Conservation (phyloP, 345 rosid genomes). For the Eucalyptus victrix region DNA sequence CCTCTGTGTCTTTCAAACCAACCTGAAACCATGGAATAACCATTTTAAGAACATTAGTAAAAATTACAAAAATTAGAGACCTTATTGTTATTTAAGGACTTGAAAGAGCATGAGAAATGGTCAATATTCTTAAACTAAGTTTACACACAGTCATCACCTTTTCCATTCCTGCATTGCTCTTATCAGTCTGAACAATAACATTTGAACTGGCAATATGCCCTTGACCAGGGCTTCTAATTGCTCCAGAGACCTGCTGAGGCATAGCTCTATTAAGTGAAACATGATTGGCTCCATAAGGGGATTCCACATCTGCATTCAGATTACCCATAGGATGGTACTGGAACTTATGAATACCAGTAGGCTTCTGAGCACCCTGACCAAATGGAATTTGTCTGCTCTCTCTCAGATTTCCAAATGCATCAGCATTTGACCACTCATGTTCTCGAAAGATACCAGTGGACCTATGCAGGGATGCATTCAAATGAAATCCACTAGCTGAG, state of each 20-base stretch:
- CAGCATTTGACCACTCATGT: conserved; percentile 33
- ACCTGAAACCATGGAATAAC: conserved; percentile 13
- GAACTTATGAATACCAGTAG: conserved; percentile 49
- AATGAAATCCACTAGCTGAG: conserved; percentile 11
- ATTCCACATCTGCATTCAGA: conserved; percentile 37
- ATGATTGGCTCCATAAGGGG: conserved; percentile 19
- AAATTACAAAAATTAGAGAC: background rate
- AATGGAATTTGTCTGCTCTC: conserved; percentile 38
- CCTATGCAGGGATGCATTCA: conserved; percentile 11
- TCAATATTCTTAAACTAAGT: background rate
- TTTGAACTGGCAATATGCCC: background rate
- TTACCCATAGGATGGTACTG: conserved; percentile 92
- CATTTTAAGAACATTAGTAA: background rate
- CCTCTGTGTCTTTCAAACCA: conserved; percentile 21
- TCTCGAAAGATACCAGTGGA: conserved; percentile 20
- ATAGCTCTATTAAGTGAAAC: conserved; percentile 10
- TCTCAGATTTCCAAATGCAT: conserved; percentile 16
- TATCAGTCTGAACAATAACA: conserved; percentile 11
- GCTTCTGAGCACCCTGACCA: conserved; percentile 20
- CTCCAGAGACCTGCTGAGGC: conserved; percentile 19
- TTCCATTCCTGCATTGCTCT: conserved; percentile 21
- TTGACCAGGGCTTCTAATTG: background rate
- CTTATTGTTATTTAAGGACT: background rate
- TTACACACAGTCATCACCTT: conserved; percentile 23
- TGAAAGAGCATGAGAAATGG: background rate